Conservation (phyloP, 495 filamentous ascomycete genomes). For the Penicilliopsis zonata region DNA sequence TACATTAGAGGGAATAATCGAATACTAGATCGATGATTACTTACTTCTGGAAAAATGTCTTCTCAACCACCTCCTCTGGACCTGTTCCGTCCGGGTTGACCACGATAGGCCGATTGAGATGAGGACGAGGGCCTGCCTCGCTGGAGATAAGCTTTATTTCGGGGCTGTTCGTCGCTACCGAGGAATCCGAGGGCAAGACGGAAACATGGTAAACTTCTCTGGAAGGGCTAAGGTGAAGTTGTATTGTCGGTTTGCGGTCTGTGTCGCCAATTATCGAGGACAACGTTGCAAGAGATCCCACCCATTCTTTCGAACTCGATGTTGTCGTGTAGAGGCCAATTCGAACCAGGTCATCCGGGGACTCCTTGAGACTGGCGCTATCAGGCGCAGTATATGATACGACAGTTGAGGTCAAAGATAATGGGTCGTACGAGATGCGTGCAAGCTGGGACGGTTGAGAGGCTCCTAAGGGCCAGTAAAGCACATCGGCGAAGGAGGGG, state of each 20-base stretch:
- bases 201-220: slow-evolving; percentile 29
- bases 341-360: slow-evolving; percentile 16
- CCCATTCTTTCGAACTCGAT: slow-evolving; percentile 25
- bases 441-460: slow-evolving; percentile 27
- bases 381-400: slow-evolving; percentile 23
- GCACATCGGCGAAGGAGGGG: slow-evolving; percentile 18
- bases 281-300: slow-evolving; percentile 23
- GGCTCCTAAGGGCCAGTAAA: slow-evolving; percentile 26
- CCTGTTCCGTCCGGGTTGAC: slow-evolving; percentile 25
- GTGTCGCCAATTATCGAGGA: slow-evolving; percentile 13
- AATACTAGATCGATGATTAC: too few species aligned
- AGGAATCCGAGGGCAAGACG: slow-evolving; percentile 4
- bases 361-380: background rate
- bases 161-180: slow-evolving; percentile 6
- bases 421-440: slow-evolving; percentile 26
- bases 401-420: slow-evolving; percentile 18
- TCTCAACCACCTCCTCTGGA: slow-evolving; percentile 24
- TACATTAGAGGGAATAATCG: background rate
- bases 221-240: slow-evolving; percentile 22
- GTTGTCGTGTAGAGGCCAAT: slow-evolving; percentile 24
- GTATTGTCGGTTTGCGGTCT: slow-evolving; percentile 15
- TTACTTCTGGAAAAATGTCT: slow-evolving; percentile 36
- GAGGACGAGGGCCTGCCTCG: slow-evolving; percentile 20
- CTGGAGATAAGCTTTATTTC: slow-evolving; percentile 16
- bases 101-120: slow-evolving; percentile 30